Evolutionary conservation across 164 flowering plant species (phyloP).

Genomic region (Vitis rupestris): DNA sequence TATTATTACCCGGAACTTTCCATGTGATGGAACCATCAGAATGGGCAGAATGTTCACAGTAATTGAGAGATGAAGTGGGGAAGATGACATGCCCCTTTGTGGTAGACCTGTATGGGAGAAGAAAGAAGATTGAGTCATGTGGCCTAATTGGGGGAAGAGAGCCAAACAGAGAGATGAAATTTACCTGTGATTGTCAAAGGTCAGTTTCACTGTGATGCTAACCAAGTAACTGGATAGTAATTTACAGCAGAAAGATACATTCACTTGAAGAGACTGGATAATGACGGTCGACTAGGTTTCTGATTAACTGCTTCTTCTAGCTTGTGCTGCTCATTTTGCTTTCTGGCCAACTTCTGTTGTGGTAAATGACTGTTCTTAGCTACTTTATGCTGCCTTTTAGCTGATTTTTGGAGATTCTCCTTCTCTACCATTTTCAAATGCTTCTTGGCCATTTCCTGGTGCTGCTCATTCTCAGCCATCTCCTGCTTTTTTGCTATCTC

Average conservation of each 20-base stretch:
- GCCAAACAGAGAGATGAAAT: too few species aligned
- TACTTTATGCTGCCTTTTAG: not conserved
- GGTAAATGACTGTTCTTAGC: not conserved
- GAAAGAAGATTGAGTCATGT: too few species aligned
- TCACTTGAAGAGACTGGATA: conserved; percentile 26
- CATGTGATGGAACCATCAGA: too few species aligned
- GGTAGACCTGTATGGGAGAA: too few species aligned
- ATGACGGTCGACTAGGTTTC: not conserved
- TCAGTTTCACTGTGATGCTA: too few species aligned
- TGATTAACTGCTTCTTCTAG: not conserved
- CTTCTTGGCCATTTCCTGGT: conserved; percentile 1
- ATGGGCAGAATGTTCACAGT: too few species aligned
- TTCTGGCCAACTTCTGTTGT: not conserved
- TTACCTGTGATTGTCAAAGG: too few species aligned
- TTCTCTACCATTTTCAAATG: conserved; percentile 1
- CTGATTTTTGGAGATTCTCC: not conserved
- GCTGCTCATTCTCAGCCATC: not conserved
- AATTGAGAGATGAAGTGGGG: too few species aligned
- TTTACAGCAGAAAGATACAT: not conserved
- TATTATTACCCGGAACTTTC: too few species aligned
- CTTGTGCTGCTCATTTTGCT: conserved; percentile 1
- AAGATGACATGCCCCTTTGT: too few species aligned
- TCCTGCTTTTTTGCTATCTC: not conserved
- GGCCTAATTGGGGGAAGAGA: too few species aligned
- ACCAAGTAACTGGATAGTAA: too few species aligned